These are phyloP conservation scores for Begonia masoniana DNA, from an alignment of 306 rosid genomes.

Conservation along the genomic window DNA sequence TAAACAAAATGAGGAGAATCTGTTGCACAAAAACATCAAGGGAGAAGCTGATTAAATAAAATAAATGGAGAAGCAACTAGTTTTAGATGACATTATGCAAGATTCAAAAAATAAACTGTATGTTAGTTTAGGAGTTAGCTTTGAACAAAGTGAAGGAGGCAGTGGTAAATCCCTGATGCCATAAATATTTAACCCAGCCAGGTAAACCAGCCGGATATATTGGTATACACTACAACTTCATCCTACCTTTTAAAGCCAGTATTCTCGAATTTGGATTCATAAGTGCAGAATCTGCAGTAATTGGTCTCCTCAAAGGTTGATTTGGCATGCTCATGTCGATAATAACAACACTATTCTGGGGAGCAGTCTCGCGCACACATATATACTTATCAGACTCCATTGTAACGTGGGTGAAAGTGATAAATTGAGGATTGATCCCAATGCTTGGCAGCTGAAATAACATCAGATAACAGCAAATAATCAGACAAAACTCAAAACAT, in stretches of 20 bases:
- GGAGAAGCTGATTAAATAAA: too few relatives aligned
- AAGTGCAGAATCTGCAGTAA: constrained; percentile 90
- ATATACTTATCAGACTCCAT: constrained; percentile 97
- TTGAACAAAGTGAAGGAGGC: too few relatives aligned
- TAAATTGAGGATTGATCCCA: constrained; percentile 84
- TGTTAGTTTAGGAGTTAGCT: too few relatives aligned
- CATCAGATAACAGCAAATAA: constrained; percentile 30
- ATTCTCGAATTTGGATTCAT: constrained; percentile 96
- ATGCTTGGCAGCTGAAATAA: constrained; percentile 76
- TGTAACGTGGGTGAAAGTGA: constrained; percentile 89
- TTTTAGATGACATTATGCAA: too few relatives aligned
- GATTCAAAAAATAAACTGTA: too few relatives aligned
- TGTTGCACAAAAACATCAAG: too few relatives aligned
- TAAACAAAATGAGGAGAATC: too few relatives aligned
- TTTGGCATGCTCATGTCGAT: constrained; percentile 86
- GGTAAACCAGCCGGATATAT: too few relatives aligned
- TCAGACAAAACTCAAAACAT: constrained; percentile 9
- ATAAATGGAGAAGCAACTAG: too few relatives aligned
- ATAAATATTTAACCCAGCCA: too few relatives aligned
- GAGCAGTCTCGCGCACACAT: constrained; percentile 85
- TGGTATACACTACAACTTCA: not conserved
- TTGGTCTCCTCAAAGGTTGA: constrained; percentile 95
- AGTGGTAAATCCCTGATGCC: too few relatives aligned
- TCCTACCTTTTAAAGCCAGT: constrained; percentile 82
- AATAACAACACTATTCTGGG: constrained; percentile 88